Conservation (phyloP, 108 stramenopile genomes). For the Asterionellopsis glacialis region DNA sequence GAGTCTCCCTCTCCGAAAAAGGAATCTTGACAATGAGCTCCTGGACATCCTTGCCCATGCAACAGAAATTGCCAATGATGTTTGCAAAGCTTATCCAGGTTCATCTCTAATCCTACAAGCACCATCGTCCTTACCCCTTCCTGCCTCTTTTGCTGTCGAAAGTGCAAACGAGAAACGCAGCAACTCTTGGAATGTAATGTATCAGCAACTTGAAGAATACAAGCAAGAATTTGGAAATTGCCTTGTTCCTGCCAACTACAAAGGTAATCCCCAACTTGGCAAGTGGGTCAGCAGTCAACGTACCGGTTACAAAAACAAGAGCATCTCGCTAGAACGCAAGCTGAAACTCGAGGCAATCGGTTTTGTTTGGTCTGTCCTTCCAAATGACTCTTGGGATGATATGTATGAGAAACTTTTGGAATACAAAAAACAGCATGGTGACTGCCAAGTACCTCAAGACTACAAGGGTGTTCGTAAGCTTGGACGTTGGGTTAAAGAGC, state of each 20-base stretch:
- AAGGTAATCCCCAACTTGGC: not conserved
- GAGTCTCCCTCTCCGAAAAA: no score
- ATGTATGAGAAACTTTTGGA: conserved; percentile 76
- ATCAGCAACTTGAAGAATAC: not conserved
- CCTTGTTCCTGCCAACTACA: not conserved
- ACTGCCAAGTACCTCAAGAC: conserved; percentile 41
- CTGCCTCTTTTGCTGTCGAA: no score
- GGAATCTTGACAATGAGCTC: no score
- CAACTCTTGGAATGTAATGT: not conserved
- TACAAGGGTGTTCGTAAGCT: conserved; percentile 40
- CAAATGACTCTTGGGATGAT: conserved; percentile 71
- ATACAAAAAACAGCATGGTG: conserved; percentile 50
- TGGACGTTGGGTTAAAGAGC: conserved; percentile 43
- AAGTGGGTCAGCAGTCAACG: no score
- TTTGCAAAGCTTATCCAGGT: no score
- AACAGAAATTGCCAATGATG: no score
- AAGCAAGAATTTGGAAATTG: not conserved
- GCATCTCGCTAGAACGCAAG: not conserved
- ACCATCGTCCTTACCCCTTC: no score
- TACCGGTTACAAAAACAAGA: no score
- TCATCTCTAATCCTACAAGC: no score
- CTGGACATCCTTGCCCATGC: no score
- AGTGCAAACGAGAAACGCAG: no score
- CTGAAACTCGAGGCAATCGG: conserved; percentile 71
- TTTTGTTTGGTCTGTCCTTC: conserved; percentile 81